phyloP scores from a whole-genome alignment of 2,329 filamentous ascomycete genomes.

The Fusarium fujikuroi region DNA sequence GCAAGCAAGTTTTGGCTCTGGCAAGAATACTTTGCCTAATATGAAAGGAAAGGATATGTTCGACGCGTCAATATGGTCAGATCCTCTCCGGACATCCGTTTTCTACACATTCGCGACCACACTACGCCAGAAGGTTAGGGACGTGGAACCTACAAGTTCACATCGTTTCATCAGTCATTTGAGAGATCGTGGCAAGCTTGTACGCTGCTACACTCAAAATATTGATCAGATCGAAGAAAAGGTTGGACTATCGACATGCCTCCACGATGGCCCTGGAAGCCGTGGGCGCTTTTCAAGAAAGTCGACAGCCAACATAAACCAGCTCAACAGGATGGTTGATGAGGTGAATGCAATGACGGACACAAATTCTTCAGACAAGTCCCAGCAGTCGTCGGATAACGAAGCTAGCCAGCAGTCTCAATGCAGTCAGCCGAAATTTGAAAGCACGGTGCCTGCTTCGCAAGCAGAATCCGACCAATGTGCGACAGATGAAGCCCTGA shows the following conservation, averaged over 20 bases:
- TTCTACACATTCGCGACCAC: conserved; percentile 79
- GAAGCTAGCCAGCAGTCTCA: conserved; percentile 34
- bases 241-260: conserved; percentile 72
- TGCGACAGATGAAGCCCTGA: conserved; percentile 32
- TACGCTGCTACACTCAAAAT: conserved; percentile 80
- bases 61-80: conserved; percentile 75
- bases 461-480: conserved; percentile 36
- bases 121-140: conserved; percentile 70
- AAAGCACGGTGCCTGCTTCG: conserved; percentile 19
- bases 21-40: conserved; percentile 60
- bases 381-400: conserved; percentile 31
- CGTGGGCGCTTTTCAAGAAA: conserved; percentile 68
- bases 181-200: conserved; percentile 73
- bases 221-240: conserved; percentile 79
- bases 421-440: conserved; percentile 24
- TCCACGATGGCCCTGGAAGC: conserved; percentile 70
- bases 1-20: conserved; percentile 48
- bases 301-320: conserved; percentile 50
- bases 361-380: conserved; percentile 37
- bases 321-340: conserved; percentile 53
- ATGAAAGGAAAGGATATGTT: conserved; percentile 79
- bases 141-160: conserved; percentile 71
- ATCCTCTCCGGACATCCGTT: conserved; percentile 73
- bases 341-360: conserved; percentile 42
- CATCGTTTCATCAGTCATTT: conserved; percentile 76